Evolutionary conservation across 805 yeast species (phyloP), one percentile per base, ranked within the genome.

Genomic region (Candida ficus): DNA sequence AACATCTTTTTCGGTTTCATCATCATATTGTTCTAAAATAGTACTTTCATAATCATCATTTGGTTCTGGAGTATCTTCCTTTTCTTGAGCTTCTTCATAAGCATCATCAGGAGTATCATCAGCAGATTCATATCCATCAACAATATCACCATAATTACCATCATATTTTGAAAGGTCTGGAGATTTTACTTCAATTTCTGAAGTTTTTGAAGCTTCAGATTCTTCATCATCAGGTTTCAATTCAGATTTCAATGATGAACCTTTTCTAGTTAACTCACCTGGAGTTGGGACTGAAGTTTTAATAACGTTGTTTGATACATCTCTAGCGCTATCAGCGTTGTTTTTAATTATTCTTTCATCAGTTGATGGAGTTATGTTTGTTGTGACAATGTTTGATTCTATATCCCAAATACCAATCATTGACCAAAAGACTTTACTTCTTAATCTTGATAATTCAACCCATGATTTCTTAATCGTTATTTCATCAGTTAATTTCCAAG

Each of bases 361-460:
- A 10, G 43, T 30, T 13, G 52, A 47, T 29, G 61, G 57, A 5
- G 50, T 44, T 22, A 57, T 67, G 30, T 62, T 67, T 6, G 62
- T 66, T 29, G 69, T 56, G 16, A 52, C 32, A 8, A 58, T 49
- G 30, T 55, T 60, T 3, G 38, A 27, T 25, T 66, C 71, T 4
- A 62, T 58, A 43, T 81, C 85, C 90, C 91, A 84, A 23, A 80
- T 71, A 6, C 97, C 97, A 18, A 82, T 60, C 47, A 87, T 78
- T 8, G 95, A 70, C 91, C 95, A 91, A 62, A 83, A 86, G 48
- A 90, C 68, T 55, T 83, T 81, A 31, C 76, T 75, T 39, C 95
- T 74, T 17, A 87, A 67, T 51, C 79, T 73, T 29, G 75, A 64
- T 27, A 80, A 59, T 50, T 80, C 85, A 23, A 71, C 63, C 84